These are phyloP conservation scores for Anastatica hierochuntica DNA, from an alignment of 345 rosid genomes.

Conservation along the genomic window DNA sequence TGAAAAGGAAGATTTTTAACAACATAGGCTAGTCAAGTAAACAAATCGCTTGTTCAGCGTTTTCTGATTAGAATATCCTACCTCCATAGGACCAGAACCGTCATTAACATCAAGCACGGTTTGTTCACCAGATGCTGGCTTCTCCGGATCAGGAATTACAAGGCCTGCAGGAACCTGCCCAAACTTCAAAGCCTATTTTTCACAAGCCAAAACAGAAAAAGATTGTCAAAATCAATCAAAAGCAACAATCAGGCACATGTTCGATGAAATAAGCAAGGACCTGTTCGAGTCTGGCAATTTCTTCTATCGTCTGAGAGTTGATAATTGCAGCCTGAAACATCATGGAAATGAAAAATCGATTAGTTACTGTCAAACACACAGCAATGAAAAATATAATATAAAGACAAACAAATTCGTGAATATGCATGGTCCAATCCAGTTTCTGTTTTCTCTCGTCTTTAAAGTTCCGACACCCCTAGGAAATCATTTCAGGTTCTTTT, in stretches of 20 bases:
- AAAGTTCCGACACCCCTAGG: not conserved
- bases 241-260: not conserved
- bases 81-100: constrained; percentile 63
- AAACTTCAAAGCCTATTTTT: constrained; percentile 66
- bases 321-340: constrained; percentile 89
- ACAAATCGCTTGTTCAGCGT: too few species aligned
- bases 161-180: constrained; percentile 94
- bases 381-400: not conserved
- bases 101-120: constrained; percentile 21
- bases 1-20: not conserved
- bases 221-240: constrained; percentile 18
- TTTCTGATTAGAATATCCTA: not conserved
- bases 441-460: not conserved
- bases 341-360: constrained; percentile 10
- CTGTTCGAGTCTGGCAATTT: constrained; percentile 97
- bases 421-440: not conserved
- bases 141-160: constrained; percentile 38
- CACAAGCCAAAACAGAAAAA: constrained; percentile 15
- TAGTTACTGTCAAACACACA: constrained; percentile 17
- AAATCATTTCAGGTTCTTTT: not conserved
- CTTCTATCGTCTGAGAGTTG: constrained; percentile 97
- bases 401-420: not conserved
- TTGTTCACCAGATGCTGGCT: constrained; percentile 30
- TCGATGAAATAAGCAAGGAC: constrained; percentile 24
- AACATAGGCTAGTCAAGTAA: not conserved